These are phyloP conservation scores for Pleurotus giganteus DNA, from an alignment of 768 basidiomycete genomes.

Conservation along the genomic window DNA sequence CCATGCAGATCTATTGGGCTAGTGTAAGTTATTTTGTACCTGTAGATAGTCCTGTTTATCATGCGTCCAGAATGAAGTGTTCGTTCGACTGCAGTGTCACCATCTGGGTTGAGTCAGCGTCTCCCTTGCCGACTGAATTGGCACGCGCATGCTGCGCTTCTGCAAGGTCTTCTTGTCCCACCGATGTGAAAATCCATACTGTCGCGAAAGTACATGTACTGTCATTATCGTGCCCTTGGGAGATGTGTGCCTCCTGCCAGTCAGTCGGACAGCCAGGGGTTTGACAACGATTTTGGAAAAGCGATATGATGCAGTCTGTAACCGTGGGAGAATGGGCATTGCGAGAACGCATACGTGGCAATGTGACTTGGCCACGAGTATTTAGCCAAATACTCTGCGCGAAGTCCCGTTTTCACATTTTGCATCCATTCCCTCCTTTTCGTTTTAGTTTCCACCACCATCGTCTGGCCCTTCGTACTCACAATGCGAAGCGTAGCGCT, in stretches of 20 bases:
- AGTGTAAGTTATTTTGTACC: slow-evolving; percentile 1
- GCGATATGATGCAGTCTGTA: slow-evolving; percentile 1
- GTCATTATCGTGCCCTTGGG: no score
- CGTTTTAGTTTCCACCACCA: slow-evolving; percentile 27
- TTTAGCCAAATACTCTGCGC: slow-evolving; percentile 4
- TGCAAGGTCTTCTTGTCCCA: neutral
- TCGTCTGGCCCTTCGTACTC: slow-evolving; percentile 63
- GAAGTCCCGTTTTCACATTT: slow-evolving; percentile 4
- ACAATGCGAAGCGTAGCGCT: slow-evolving; percentile 88
- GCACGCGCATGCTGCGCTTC: neutral
- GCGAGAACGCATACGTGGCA: slow-evolving; percentile 11
- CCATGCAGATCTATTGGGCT: slow-evolving; percentile 88
- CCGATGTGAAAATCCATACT: no score
- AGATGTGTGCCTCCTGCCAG: no score
- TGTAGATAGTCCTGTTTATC: neutral
- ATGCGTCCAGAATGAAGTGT: neutral
- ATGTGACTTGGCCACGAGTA: slow-evolving; percentile 8
- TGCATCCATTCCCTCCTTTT: slow-evolving; percentile 7
- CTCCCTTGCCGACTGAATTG: neutral
- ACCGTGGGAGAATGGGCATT: slow-evolving; percentile 8
- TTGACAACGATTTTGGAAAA: neutral
- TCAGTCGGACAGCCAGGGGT: no score
- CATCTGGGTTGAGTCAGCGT: no score
- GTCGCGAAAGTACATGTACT: no score
- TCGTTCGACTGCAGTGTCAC: neutral